A percentile compares a stretch with the other conserved stretches of the same genome.
phyloP scores from a whole-genome alignment of 768 basidiomycete species.

The Lactifluus hygrophoroides region DNA sequence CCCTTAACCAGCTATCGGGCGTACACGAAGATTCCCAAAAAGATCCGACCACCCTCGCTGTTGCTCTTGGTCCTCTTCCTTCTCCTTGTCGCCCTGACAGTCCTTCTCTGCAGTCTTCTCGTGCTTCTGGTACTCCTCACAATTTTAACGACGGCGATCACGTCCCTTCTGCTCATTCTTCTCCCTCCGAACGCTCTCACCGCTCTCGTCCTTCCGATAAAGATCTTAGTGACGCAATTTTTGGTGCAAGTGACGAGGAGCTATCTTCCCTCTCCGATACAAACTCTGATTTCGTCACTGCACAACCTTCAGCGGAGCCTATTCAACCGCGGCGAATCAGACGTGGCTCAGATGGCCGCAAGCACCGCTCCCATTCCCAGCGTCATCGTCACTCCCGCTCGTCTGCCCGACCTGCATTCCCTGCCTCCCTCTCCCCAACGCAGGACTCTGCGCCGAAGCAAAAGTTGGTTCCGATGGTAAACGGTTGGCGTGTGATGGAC shows the following conservation, averaged over 20 bases:
- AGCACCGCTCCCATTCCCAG: neutral
- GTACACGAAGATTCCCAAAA: slow-evolving; percentile 7
- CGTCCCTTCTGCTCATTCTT: slow-evolving; percentile 10
- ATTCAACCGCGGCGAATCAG: slow-evolving; percentile 4
- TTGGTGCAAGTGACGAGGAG: slow-evolving; percentile 23
- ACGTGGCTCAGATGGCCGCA: neutral
- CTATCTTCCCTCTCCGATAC: slow-evolving; percentile 31
- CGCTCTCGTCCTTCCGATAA: slow-evolving; percentile 10
- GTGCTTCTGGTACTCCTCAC: slow-evolving; percentile 16
- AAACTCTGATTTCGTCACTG: slow-evolving; percentile 15
- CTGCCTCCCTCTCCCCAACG: neutral
- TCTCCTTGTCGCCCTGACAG: slow-evolving; percentile 12
- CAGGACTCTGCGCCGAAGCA: slow-evolving; percentile 17
- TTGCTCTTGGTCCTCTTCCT: slow-evolving; percentile 11
- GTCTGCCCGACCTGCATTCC: slow-evolving; percentile 1
- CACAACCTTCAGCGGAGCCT: slow-evolving; percentile 3
- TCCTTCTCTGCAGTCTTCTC: slow-evolving; percentile 15
- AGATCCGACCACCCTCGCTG: neutral
- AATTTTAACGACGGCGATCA: slow-evolving; percentile 6
- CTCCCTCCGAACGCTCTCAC: slow-evolving; percentile 16
- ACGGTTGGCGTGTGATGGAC: slow-evolving; percentile 13
- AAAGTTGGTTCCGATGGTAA: slow-evolving; percentile 20
- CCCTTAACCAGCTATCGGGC: slow-evolving; percentile 15
- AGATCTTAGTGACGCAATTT: slow-evolving; percentile 14
- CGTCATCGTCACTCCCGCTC: slow-evolving; percentile 6